phyloP scores from a whole-genome alignment of 331 rosid genomes.

The Quercus phellos region DNA sequence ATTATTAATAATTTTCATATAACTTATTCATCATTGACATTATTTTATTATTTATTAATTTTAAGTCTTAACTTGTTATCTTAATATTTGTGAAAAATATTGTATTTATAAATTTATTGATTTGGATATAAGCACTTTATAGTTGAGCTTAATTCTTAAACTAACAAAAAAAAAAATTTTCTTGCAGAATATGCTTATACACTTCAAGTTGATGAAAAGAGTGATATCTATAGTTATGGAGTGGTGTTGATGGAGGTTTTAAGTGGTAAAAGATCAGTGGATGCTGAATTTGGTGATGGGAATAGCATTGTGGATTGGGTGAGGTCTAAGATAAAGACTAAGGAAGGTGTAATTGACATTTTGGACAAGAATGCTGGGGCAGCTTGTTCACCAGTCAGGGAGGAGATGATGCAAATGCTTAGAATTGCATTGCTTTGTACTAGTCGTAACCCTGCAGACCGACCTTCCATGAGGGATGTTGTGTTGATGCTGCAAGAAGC shows the following conservation, averaged over 20 bases:
- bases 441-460: slow-evolving; percentile 63
- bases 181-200: slow-evolving; percentile 86
- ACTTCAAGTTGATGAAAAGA: slow-evolving; percentile 91
- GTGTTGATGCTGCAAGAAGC: slow-evolving; percentile 84
- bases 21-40: rapidly evolving
- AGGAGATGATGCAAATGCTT: slow-evolving; percentile 87
- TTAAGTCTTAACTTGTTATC: no score
- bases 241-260: slow-evolving; percentile 83
- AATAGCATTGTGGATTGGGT: slow-evolving; percentile 94
- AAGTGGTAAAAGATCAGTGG: slow-evolving; percentile 61
- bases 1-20: no score
- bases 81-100: no score
- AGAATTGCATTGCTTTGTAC: slow-evolving; percentile 87
- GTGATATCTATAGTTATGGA: slow-evolving; percentile 88
- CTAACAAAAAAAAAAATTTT: not conserved
- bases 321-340: slow-evolving; percentile 48
- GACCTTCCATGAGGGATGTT: slow-evolving; percentile 94
- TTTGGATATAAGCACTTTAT: no score
- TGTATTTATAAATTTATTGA: no score
- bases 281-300: slow-evolving; percentile 77
- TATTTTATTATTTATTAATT: no score
- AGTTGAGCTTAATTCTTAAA: no score
- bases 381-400: slow-evolving; percentile 52
- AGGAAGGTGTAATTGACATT: slow-evolving; percentile 47
- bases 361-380: slow-evolving; percentile 75